Evolutionary conservation across 495 filamentous ascomycete genomes (phyloP).

Genomic region (Amorphotheca resinae): DNA sequence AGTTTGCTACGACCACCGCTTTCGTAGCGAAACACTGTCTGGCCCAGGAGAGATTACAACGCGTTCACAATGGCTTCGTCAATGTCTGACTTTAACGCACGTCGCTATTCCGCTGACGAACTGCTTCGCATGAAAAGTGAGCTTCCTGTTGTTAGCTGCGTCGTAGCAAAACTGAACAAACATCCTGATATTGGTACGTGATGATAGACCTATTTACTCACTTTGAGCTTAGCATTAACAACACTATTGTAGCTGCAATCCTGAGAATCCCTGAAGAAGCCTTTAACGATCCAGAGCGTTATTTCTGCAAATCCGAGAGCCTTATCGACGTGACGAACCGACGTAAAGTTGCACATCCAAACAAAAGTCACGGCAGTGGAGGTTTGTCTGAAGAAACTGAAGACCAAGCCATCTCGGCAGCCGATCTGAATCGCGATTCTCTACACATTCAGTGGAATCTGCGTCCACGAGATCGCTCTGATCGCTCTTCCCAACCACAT

Average conservation of each 20-base stretch:
- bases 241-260: slow-evolving; percentile 10
- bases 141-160: slow-evolving; percentile 6
- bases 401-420: background rate
- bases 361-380: background rate
- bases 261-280: slow-evolving; percentile 11
- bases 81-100: background rate
- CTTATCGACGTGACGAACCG: slow-evolving; percentile 8
- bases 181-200: slow-evolving; percentile 15
- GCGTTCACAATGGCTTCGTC: background rate
- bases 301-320: slow-evolving; percentile 5
- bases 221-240: background rate
- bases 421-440: background rate
- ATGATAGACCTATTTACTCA: background rate
- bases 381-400: slow-evolving; percentile 13
- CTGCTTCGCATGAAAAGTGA: slow-evolving; percentile 8
- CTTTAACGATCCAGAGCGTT: slow-evolving; percentile 6
- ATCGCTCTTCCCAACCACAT: slow-evolving; percentile 26
- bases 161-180: slow-evolving; percentile 12
- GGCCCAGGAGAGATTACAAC: background rate
- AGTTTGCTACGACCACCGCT: background rate
- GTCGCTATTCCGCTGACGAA: slow-evolving; percentile 11
- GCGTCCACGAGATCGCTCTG: slow-evolving; percentile 17
- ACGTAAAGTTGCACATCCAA: background rate
- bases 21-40: background rate
- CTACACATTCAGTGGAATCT: slow-evolving; percentile 16